Base-by-base conservation (phyloP, 768 basidiomycete species). In the Tricholoma sp. region DNA sequence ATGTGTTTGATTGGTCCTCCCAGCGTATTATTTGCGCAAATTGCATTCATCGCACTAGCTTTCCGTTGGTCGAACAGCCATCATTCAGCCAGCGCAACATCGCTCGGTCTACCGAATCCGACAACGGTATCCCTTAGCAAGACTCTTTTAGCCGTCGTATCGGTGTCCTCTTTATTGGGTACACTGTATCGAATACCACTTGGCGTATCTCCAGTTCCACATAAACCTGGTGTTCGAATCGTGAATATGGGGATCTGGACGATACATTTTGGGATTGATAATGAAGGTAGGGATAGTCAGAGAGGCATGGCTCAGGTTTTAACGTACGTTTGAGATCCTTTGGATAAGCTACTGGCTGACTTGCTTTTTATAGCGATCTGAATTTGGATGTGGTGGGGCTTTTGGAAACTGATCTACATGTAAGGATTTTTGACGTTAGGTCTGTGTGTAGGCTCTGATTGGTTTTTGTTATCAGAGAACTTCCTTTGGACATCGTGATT, bases 221-320 rank as follows among this genome's bases (percentile, higher is more conserved):
- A 82, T 70, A 83, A 83, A 53, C 72, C 83, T 28, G 83, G 81
- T 3, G 77, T 84, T 13, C 75, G 88, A 31, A 77, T 89, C n/a
- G 73, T 94, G 42, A 86, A 84, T 17, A 85, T 88, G 4, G 93
- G 89, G 3, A 91, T 95, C 29, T 95, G 92, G 93, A 92, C 94
- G 0, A 78, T 96, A 24, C 94, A 96, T 68, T 96, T 96, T 66
- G 94, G 94, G 53, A 74, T 82, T 28, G 83, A 92, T 69, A 84
- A 89, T 59, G 82, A 80, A 42, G 85, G 89, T 2, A 69, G 81
- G 58, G 89, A 91, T 61, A 90, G 88, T 64, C 88, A 89, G 67
- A 68, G 79, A 41, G 74, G 85, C 4, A 83, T 91, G 66, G 74
- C 81, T 59, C 80, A 85, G 56, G 64, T 80, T 24, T 69, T 80